Evolutionary conservation across 495 filamentous ascomycete genomes (phyloP).

Genomic region (Penicillium cosmopolitanum): DNA sequence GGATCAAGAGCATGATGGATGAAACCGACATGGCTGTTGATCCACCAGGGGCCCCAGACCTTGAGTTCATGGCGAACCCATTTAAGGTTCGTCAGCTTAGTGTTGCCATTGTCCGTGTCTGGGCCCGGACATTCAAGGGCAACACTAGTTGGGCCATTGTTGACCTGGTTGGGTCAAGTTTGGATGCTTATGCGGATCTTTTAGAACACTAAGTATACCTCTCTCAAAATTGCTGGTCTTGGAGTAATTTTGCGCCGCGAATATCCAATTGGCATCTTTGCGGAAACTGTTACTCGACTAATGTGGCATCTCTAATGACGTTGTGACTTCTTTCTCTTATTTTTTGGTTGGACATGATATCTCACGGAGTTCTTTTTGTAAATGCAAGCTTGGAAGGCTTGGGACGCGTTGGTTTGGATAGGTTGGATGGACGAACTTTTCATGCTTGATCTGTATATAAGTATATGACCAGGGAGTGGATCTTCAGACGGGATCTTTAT

Average conservation of each 20-base stretch:
- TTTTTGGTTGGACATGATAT: slow-evolving; percentile 19
- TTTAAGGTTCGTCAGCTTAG: slow-evolving; percentile 53
- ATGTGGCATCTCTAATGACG: slow-evolving; percentile 17
- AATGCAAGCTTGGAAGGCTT: slow-evolving; percentile 17
- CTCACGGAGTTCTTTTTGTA: slow-evolving; percentile 21
- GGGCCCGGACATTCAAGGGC: slow-evolving; percentile 57
- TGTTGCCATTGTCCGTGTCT: slow-evolving; percentile 56
- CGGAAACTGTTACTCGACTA: background rate
- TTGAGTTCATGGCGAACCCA: slow-evolving; percentile 49
- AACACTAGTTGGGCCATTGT: slow-evolving; percentile 60
- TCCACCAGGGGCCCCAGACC: slow-evolving; percentile 45
- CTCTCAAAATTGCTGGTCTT: background rate
- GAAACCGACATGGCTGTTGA: slow-evolving; percentile 74
- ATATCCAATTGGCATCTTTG: background rate
- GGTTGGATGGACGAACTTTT: slow-evolving; percentile 8
- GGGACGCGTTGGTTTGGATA: slow-evolving; percentile 3
- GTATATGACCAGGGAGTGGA: slow-evolving; percentile 16
- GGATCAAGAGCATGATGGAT: slow-evolving; percentile 73
- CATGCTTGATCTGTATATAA: slow-evolving; percentile 22
- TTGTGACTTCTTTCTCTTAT: slow-evolving; percentile 9
- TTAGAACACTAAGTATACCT: slow-evolving; percentile 31
- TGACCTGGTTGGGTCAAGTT: slow-evolving; percentile 51
- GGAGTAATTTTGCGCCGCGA: background rate
- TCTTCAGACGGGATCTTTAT: background rate
- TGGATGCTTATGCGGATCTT: slow-evolving; percentile 50